A percentile compares a stretch with the other conserved stretches of the same genome.
These are phyloP conservation scores for Fimicolochytrium jonesii DNA, from an alignment of 192 early-diverging fungal species.

Conservation along the genomic window DNA sequence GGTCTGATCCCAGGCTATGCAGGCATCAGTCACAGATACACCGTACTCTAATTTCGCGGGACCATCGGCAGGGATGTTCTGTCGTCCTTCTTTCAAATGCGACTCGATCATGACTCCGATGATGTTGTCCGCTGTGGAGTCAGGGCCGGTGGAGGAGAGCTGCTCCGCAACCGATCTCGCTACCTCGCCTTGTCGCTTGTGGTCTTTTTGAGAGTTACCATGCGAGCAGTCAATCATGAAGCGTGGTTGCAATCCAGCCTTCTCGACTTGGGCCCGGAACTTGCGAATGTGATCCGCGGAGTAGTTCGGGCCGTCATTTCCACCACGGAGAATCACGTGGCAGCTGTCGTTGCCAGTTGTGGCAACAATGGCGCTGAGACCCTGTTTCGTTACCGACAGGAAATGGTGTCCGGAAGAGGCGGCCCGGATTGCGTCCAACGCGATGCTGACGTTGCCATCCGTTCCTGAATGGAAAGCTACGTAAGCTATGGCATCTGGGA, in stretches of 20 bases:
- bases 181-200: conserved; percentile 78
- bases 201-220: conserved; percentile 89
- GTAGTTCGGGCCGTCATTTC: conserved; percentile 85
- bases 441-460: conserved; percentile 85
- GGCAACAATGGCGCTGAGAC: conserved; percentile 79
- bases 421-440: conserved; percentile 89
- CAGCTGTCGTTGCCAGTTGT: conserved; percentile 80
- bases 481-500: no score
- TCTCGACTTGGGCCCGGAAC: conserved; percentile 52
- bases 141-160: conserved; percentile 55
- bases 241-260: conserved; percentile 48
- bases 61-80: conserved; percentile 63
- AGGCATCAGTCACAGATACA: conserved; percentile 88
- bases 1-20: conserved; percentile 89
- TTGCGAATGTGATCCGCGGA: conserved; percentile 62
- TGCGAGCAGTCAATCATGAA: conserved; percentile 97
- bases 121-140: conserved; percentile 45
- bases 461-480: no score
- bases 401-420: conserved; percentile 85
- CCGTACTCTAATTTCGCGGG: conserved; percentile 76
- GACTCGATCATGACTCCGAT: conserved; percentile 96
- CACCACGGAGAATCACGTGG: conserved; percentile 93
- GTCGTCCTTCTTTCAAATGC: conserved; percentile 79
- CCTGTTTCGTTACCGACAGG: conserved; percentile 92
- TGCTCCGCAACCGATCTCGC: conserved; percentile 61